These are phyloP conservation scores for Sutorius australiensis DNA, from an alignment of 768 basidiomycete genomes.

Conservation along the genomic window DNA sequence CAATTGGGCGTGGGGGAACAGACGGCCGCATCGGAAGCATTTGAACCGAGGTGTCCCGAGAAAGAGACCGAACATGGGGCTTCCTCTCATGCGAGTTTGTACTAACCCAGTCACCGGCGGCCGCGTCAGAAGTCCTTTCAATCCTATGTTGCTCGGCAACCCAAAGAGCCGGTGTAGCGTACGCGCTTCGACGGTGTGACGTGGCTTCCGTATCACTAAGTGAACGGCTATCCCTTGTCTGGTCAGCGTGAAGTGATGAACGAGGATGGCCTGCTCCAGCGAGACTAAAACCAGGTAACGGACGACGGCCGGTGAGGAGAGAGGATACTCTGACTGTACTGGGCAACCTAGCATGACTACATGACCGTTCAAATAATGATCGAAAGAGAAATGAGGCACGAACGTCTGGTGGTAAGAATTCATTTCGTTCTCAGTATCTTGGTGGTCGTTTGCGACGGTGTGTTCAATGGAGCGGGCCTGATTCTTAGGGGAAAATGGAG, in stretches of 20 bases:
- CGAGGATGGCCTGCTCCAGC: not conserved
- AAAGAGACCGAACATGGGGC: constrained; percentile 2
- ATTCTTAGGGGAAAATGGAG: not conserved
- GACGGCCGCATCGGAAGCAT: not conserved
- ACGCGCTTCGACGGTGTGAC: not conserved
- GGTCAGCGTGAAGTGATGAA: not conserved
- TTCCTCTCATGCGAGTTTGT: constrained; percentile 11
- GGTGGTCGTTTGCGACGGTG: not conserved
- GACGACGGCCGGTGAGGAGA: constrained; percentile 9
- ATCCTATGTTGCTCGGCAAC: not conserved
- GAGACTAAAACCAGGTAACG: not conserved
- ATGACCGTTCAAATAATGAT: constrained; percentile 2
- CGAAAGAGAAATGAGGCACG: not conserved
- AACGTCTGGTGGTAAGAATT: constrained; percentile 4
- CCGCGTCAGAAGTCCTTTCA: not conserved
- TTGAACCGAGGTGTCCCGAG: not conserved
- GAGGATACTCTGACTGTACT: constrained; percentile 8
- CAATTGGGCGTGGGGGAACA: not conserved
- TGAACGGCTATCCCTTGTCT: not conserved
- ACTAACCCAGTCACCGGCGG: not conserved
- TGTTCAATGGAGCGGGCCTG: not conserved
- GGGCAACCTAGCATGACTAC: constrained; percentile 4
- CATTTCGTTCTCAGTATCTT: constrained; percentile 1
- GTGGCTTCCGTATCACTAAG: constrained; percentile 1
- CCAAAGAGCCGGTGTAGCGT: not conserved